A percentile compares a stretch with the other conserved stretches of the same genome.
These are phyloP conservation scores for Tetrapisispora iriomotensis DNA, from an alignment of 805 yeast species.

Conservation along the genomic window DNA sequence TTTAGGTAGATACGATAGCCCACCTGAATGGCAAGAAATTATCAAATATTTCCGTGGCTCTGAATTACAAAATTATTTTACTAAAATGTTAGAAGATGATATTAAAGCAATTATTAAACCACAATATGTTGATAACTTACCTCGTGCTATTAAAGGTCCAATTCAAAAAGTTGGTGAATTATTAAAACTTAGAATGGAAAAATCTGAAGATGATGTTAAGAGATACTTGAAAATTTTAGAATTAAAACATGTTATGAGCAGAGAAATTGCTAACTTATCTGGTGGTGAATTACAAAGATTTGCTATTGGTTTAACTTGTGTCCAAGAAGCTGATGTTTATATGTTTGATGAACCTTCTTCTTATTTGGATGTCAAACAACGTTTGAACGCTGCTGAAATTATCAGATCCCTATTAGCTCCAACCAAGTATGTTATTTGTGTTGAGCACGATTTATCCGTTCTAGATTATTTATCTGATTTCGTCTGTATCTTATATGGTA, in stretches of 20 bases:
- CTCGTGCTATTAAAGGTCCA: constrained; percentile 91
- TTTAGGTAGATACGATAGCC: constrained; percentile 86
- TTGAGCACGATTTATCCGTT: constrained; percentile 97
- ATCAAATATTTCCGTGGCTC: constrained; percentile 89
- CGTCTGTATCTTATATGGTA: constrained; percentile 94
- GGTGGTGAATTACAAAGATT: constrained; percentile 99
- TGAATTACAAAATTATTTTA: constrained; percentile 92
- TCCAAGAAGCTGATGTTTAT: constrained; percentile 88
- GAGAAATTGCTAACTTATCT: constrained; percentile 83
- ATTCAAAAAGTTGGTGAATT: constrained; percentile 78
- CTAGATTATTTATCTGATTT: constrained; percentile 94
- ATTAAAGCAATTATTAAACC: constrained; percentile 97
- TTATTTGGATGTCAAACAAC: constrained; percentile 95
- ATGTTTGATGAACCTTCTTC: constrained; percentile 99
- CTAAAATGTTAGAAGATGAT: constrained; percentile 86
- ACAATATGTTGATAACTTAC: constrained; percentile 95
- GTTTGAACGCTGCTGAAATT: constrained; percentile 93
- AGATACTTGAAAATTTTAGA: constrained; percentile 62
- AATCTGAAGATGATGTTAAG: constrained; percentile 51
- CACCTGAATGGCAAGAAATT: constrained; percentile 96
- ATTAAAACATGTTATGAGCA: constrained; percentile 60
- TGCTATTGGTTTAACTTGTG: constrained; percentile 95
- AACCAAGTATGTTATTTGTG: constrained; percentile 83
- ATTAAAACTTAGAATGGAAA: constrained; percentile 66
- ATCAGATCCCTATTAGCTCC: constrained; percentile 77